A percentile compares a stretch with the other conserved stretches of the same genome.
Conservation (phyloP, 2,329 filamentous ascomycete genomes). For the Talaromyces islandicus region DNA sequence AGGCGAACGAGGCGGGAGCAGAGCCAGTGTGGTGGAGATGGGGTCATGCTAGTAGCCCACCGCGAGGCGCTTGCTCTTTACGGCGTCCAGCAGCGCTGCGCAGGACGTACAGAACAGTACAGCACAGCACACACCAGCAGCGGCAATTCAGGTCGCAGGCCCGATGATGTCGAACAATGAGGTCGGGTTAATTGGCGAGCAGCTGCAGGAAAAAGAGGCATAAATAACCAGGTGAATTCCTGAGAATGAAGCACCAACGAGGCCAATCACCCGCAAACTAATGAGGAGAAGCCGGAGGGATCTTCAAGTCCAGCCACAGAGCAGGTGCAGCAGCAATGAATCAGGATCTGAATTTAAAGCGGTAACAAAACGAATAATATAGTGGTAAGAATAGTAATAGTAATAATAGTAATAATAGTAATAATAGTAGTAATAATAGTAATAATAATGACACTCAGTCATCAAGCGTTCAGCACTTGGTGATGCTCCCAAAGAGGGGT, state of each 20-base stretch:
- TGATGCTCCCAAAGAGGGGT: not conserved
- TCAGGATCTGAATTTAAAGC: not conserved
- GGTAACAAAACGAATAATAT: too few relatives aligned
- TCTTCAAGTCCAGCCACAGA: not conserved
- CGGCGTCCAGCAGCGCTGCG: slow-evolving; percentile 16
- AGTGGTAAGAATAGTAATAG: not conserved
- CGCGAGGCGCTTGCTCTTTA: slow-evolving; percentile 20
- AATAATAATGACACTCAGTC: too few relatives aligned
- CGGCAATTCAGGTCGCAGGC: too few relatives aligned
- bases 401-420: too few relatives aligned
- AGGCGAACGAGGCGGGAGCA: slow-evolving; percentile 13
- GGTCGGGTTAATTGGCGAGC: not conserved
- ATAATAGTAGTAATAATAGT: too few relatives aligned
- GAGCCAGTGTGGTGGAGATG: not conserved
- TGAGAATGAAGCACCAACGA: not conserved
- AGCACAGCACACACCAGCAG: not conserved
- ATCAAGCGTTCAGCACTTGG: too few relatives aligned
- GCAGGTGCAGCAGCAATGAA: too few relatives aligned
- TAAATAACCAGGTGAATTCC: not conserved
- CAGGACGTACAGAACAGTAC: not conserved
- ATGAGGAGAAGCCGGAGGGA: not conserved
- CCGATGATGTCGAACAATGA: not conserved
- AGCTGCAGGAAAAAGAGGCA: not conserved
- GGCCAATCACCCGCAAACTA: not conserved
- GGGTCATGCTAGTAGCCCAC: not conserved